Evolutionary conservation across 495 filamentous ascomycete species (phyloP), one percentile per base, ranked within the genome.

Genomic region (Penicillium coprophilum): DNA sequence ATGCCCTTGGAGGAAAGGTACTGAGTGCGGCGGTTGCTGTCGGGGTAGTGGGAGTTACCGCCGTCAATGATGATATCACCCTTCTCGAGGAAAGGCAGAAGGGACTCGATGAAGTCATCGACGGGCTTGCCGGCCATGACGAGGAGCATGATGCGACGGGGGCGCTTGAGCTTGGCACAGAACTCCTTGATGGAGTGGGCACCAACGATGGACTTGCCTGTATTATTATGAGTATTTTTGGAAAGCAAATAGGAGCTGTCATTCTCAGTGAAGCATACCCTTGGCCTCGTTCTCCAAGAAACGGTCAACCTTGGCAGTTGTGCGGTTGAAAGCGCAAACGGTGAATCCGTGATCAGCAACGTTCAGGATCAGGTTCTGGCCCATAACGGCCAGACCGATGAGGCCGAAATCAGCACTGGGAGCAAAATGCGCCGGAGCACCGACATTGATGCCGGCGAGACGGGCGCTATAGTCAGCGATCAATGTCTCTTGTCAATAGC

Each of bases 11-110:
- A 69, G 21, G 77, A 71, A 46, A 98, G 83, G 76, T 95, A 92
- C 72, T 87, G 80, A 66, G 90, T 90, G 68, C 94, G 90, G 78
- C 94, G 91, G 85, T 96, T 98, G 81, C 87, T 90, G 80, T 98
- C 94, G 68, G 94, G 94, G 86, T 87, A 98, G 80, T 98, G 94
- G 46, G 95, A 97, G 86, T 98, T 98, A 62, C 94, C 94, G 75
- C 94, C 94, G 69, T 98, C 94, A 67, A 98, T 97, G 80, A 98
- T 94, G 81, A 98, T 96, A 77, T 98, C 94, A 60, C 92, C 94
- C 73, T 86, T 75, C 75, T 96, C 91, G 49, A 93, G 80, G 72
- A 89, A 87, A 49, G 92, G 91, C 45, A 98, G 87, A 48, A 97
- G 88, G 56, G 88, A 84, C 80, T 96, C 89, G 74, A 98, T 97